These are phyloP conservation scores for Cinnamomum micranthum DNA, from an alignment of 164 flowering plant species.

Conservation along the genomic window DNA sequence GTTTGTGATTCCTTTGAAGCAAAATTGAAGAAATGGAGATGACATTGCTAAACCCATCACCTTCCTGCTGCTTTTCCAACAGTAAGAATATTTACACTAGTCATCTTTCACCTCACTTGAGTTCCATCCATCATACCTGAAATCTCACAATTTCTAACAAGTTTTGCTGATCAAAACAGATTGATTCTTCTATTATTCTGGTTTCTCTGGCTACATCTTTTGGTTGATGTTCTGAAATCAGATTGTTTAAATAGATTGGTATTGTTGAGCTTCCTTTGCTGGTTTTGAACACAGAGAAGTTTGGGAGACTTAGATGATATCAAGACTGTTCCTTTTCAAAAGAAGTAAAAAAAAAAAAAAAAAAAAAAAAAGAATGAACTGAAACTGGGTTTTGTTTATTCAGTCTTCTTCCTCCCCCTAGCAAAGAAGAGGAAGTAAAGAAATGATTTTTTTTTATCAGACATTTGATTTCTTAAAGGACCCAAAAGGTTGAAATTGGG, in stretches of 20 bases:
- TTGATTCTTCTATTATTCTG: too few relatives aligned
- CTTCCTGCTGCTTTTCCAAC: background rate
- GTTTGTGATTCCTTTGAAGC: background rate
- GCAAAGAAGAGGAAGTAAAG: too few relatives aligned
- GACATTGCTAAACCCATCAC: background rate
- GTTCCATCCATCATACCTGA: background rate
- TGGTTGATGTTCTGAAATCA: background rate
- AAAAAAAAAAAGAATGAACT: too few relatives aligned
- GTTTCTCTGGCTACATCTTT: background rate
- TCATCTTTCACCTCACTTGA: background rate
- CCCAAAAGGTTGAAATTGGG: background rate
- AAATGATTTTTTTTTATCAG: too few relatives aligned
- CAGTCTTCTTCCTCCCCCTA: background rate
- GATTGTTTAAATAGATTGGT: background rate
- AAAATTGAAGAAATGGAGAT: background rate
- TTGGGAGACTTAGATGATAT: too few relatives aligned
- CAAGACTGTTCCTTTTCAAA: background rate
- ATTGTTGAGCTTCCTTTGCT: background rate
- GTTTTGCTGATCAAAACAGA: background rate
- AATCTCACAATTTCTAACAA: background rate
- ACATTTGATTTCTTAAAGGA: background rate
- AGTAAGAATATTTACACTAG: background rate
- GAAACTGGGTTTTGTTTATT: background rate
- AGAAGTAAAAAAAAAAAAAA: too few relatives aligned
- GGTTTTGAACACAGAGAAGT: background rate